Conservation (phyloP, 192 early-diverging fungal species). For the Coemansia aciculifera region DNA sequence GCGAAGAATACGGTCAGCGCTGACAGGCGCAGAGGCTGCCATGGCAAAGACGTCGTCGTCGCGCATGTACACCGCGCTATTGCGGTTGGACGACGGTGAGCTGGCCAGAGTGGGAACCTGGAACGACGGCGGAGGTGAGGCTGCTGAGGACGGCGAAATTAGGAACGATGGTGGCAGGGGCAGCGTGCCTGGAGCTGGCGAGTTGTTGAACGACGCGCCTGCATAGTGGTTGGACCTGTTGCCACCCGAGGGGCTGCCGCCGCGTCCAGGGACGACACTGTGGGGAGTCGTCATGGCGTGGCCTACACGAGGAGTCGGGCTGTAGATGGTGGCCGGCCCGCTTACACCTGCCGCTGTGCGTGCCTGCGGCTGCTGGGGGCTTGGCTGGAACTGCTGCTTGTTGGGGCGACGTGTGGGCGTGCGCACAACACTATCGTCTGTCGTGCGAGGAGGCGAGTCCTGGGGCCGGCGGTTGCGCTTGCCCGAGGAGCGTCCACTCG, state of each 20-base stretch:
- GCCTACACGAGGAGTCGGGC: constrained; percentile 17
- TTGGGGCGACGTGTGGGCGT: constrained; percentile 18
- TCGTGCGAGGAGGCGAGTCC: constrained; percentile 11
- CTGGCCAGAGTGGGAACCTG: not conserved
- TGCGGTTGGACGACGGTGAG: not conserved
- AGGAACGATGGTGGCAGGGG: constrained; percentile 46
- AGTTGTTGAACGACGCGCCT: constrained; percentile 53
- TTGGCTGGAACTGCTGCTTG: constrained; percentile 1
- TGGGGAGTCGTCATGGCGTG: not conserved
- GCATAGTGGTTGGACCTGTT: constrained; percentile 41
- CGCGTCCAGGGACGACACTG: not conserved
- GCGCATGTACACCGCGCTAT: constrained; percentile 10
- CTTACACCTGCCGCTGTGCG: not conserved
- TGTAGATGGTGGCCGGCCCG: not conserved
- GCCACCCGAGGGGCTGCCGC: constrained; percentile 20
- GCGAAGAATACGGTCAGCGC: constrained; percentile 11
- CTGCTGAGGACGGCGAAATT: constrained; percentile 15
- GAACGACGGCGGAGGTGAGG: not conserved
- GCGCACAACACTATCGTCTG: constrained; percentile 9
- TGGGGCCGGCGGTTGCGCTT: constrained; percentile 28
- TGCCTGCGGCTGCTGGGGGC: not conserved
- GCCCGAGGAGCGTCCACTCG: not conserved
- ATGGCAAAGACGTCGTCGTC: constrained; percentile 43
- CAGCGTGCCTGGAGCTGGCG: constrained; percentile 42
- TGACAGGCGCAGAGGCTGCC: not conserved